Evolutionary conservation across 169 alveolate genomes (phyloP).

Genomic region (Plasmodium gonderi): DNA sequence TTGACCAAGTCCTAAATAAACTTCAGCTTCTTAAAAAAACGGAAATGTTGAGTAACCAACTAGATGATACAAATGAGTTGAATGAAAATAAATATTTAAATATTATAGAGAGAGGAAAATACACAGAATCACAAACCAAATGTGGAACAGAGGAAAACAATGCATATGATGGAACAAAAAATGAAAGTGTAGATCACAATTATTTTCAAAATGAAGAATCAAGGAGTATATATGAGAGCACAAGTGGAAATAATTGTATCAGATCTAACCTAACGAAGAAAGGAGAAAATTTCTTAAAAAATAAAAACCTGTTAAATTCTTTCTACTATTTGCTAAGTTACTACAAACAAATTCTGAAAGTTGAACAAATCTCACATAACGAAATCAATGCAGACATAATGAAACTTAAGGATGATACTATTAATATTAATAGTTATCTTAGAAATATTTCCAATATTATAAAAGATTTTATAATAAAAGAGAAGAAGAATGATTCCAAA

Average conservation of each 20-base stretch:
- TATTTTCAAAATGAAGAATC: neutral
- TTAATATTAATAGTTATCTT: constrained; percentile 39
- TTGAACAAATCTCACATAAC: constrained; percentile 46
- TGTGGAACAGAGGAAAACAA: neutral
- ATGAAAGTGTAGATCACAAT: neutral
- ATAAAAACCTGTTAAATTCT: constrained; percentile 23
- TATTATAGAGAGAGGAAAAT: constrained; percentile 45
- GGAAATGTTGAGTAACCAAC: constrained; percentile 16
- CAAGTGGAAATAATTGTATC: neutral
- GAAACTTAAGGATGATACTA: constrained; percentile 49
- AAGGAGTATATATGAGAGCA: too few species aligned
- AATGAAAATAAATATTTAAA: constrained; percentile 50
- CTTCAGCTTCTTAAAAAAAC: constrained; percentile 31
- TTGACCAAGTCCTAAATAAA: constrained; percentile 39
- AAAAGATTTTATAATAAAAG: constrained; percentile 47
- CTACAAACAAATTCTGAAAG: constrained; percentile 54
- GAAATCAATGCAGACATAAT: constrained; percentile 53
- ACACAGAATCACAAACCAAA: neutral
- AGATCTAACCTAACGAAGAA: neutral
- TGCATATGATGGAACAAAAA: neutral
- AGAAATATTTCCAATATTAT: constrained; percentile 35
- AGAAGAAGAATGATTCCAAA: constrained; percentile 38
- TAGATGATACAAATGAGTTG: neutral
- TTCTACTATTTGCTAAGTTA: constrained; percentile 43
- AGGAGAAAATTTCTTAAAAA: constrained; percentile 1